Percentiles rank a stretch among this genome's conserved stretches.
These are phyloP conservation scores for Drechslerella dactyloides DNA, from an alignment of 2,329 filamentous ascomycete genomes.

Conservation along the genomic window DNA sequence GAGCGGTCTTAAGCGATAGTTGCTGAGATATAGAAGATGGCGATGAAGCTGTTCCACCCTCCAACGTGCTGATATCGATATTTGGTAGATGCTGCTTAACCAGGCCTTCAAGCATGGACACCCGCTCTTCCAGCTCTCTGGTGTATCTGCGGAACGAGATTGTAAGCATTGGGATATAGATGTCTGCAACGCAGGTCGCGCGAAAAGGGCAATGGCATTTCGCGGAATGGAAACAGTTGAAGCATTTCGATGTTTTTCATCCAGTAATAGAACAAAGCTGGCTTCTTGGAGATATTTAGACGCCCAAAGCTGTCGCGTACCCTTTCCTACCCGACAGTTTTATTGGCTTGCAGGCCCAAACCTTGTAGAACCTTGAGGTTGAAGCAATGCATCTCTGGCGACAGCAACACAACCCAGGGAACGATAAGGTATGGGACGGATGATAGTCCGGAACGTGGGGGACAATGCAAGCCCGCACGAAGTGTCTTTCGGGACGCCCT, in stretches of 20 bases:
- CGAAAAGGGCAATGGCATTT: slow-evolving; percentile 42
- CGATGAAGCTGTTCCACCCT: slow-evolving; percentile 37
- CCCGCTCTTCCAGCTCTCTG: slow-evolving; percentile 40
- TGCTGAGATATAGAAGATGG: slow-evolving; percentile 42
- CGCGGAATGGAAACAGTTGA: slow-evolving; percentile 22
- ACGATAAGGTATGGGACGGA: slow-evolving; percentile 43
- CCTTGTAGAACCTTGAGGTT: slow-evolving; percentile 29
- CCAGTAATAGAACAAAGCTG: slow-evolving; percentile 13
- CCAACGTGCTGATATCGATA: slow-evolving; percentile 41
- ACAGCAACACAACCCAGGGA: slow-evolving; percentile 47
- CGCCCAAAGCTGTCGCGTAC: neutral
- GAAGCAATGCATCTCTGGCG: neutral
- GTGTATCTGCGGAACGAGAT: slow-evolving; percentile 48
- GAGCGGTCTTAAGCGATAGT: slow-evolving; percentile 40
- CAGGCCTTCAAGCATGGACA: slow-evolving; percentile 47
- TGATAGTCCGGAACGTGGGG: slow-evolving; percentile 23
- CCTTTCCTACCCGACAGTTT: slow-evolving; percentile 37
- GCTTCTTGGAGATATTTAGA: slow-evolving; percentile 25
- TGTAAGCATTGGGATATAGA: slow-evolving; percentile 42
- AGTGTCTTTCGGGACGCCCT: slow-evolving; percentile 49
- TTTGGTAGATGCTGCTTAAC: slow-evolving; percentile 46
- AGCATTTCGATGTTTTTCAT: slow-evolving; percentile 32
- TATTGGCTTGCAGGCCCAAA: slow-evolving; percentile 42
- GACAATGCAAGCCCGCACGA: slow-evolving; percentile 25
- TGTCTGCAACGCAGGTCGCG: slow-evolving; percentile 52